phyloP scores from a whole-genome alignment of 352 stramenopile genomes.

The Thalassiosira gravida region DNA sequence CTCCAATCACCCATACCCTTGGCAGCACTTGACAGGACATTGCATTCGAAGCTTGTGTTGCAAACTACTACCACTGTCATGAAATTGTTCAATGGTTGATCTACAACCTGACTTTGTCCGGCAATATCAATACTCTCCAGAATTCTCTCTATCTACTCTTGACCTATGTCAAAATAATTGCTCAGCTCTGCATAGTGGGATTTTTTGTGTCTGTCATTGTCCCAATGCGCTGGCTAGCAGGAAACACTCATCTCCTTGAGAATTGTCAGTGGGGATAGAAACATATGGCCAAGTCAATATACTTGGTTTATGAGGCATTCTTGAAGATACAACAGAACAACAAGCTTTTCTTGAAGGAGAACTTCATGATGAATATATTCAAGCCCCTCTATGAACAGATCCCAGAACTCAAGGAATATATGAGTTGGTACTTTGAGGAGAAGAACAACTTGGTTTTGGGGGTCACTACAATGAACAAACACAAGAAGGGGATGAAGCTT shows the following conservation, averaged over 20 bases:
- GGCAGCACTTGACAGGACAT: no score
- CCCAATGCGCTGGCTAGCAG: conserved; percentile 4
- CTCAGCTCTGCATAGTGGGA: neutral
- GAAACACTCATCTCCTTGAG: neutral
- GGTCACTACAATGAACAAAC: neutral
- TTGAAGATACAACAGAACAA: neutral
- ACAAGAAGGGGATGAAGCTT: neutral
- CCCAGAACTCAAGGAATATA: conserved; percentile 10
- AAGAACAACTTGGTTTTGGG: neutral
- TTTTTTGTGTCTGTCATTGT: neutral
- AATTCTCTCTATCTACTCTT: neutral
- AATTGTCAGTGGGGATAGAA: neutral
- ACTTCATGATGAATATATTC: conserved; percentile 25
- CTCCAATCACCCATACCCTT: no score
- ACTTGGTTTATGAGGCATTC: neutral
- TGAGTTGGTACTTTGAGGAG: conserved; percentile 16
- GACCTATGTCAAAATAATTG: neutral
- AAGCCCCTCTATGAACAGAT: conserved; percentile 9
- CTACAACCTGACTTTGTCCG: no score
- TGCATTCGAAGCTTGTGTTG: no score
- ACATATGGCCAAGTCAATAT: neutral
- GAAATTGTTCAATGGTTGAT: no score
- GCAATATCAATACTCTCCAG: no score
- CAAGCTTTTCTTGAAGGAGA: neutral
- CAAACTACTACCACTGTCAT: no score